A percentile compares a stretch with the other conserved stretches of the same genome.
phyloP scores from a whole-genome alignment of 2,329 filamentous ascomycete genomes.

The Ascochyta fabae region DNA sequence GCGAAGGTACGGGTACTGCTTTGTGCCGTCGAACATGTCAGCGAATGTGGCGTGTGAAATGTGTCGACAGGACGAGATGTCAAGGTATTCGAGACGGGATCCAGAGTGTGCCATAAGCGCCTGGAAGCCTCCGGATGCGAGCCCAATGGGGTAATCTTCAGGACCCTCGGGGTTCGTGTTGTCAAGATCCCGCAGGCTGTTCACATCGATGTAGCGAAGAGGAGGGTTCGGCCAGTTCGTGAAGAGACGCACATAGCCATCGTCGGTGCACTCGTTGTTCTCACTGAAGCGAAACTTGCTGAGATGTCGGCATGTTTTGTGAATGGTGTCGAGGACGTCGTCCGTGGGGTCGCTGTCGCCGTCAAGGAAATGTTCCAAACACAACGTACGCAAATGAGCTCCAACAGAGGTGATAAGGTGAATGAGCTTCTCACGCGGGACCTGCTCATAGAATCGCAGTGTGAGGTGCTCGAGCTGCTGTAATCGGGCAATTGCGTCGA shows the following conservation, averaged over 20 bases:
- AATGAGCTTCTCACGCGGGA: conserved; percentile 65
- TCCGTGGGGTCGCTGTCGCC: conserved; percentile 64
- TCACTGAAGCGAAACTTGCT: conserved; percentile 81
- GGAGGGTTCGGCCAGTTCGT: conserved; percentile 75
- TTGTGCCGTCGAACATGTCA: conserved; percentile 69
- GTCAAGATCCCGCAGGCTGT: conserved; percentile 79
- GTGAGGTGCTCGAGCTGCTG: conserved; percentile 74
- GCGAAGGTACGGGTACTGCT: conserved; percentile 69
- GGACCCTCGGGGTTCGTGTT: conserved; percentile 70
- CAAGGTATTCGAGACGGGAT: conserved; percentile 66
- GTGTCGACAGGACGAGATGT: conserved; percentile 84
- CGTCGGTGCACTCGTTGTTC: conserved; percentile 77
- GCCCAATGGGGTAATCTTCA: conserved; percentile 66
- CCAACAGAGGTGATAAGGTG: conserved; percentile 69
- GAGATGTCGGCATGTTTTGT: conserved; percentile 70
- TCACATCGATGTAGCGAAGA: conserved; percentile 74
- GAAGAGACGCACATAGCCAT: conserved; percentile 75
- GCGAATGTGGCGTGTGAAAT: conserved; percentile 76
- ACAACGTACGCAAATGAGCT: conserved; percentile 74
- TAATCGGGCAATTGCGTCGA: conserved; percentile 69
- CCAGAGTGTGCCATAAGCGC: conserved; percentile 88
- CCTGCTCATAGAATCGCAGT: conserved; percentile 67
- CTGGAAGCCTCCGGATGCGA: conserved; percentile 77
- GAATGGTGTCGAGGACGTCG: conserved; percentile 71
- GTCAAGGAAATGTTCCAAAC: conserved; percentile 71